Base-by-base conservation (phyloP, 306 rosid genomes). In the Ormosia semicastrata region DNA sequence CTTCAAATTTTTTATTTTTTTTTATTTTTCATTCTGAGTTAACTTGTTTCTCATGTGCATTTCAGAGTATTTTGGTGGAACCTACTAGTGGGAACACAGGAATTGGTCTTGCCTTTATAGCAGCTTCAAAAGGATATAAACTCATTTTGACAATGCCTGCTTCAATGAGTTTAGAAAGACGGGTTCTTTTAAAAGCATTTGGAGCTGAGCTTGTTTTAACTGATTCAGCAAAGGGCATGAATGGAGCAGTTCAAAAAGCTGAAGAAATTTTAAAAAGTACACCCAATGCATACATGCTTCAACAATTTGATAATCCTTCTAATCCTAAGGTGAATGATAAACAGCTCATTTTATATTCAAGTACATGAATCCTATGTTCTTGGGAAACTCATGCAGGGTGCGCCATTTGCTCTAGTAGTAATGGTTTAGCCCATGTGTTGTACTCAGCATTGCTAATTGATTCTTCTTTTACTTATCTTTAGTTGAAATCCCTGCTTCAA, bases 61-160 rank as follows among this genome's bases (percentile, higher is more conserved):
- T 80, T 47, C 82, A 95, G 99, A 95, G 96, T 85, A 75, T 88
- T 84, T 89, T 95, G 90, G 99, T 95, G 83, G 99, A 95, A 84
- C 96, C 99, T 63, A 95, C 99, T 2, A 95, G 99, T 69, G 99
- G 99, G 78, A 95, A 95, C 91, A 95, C 99, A 0, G 99, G 99
- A 80, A 95, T 95, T 66, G 99, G 99, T 76, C 99, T 95, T 74
- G 99, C 99, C 57, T 95, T 95, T 75, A 93, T 93, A 76, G 98
- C 99, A 37, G 99, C 99, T 83, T 89, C 98, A 80, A 95, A 82
- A 89, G 99, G 99, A 85, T 95, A 95, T 84, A 93, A 89, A 81
- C 97, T 95, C 77, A 95, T 95, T 76, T 82, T 95, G 80, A 90
- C 99, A 36, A 95, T 95, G 99, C 99, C 99, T 15, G 91, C 99